Percentiles rank a stretch among this genome's conserved stretches.
phyloP scores from a whole-genome alignment of 192 early-diverging fungal species.

The Rhizoclosmatium sp. region DNA sequence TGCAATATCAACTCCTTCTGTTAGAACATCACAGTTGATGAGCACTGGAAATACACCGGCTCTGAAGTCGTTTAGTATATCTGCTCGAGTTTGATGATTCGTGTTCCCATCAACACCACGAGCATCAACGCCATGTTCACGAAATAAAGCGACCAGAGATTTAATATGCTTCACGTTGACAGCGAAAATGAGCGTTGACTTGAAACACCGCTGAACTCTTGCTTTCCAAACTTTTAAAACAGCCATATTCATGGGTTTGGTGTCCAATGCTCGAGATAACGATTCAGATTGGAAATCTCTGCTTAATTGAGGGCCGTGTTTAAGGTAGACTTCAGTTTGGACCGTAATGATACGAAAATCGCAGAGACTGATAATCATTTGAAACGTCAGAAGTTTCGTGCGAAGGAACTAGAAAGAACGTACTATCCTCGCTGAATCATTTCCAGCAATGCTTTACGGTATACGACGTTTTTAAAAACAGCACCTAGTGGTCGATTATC shows the following conservation, averaged over 20 bases:
- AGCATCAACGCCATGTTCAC: constrained; percentile 49
- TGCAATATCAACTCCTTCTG: constrained; percentile 88
- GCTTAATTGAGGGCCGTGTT: constrained; percentile 47
- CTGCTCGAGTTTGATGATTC: constrained; percentile 54
- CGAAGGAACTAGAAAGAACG: constrained; percentile 14
- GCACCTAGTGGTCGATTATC: constrained; percentile 74
- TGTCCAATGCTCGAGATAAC: constrained; percentile 45
- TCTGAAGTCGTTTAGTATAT: constrained; percentile 68
- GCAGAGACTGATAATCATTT: constrained; percentile 32
- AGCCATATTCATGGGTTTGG: constrained; percentile 22
- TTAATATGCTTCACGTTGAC: constrained; percentile 82
- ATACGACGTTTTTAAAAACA: constrained; percentile 83
- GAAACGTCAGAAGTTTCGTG: no score
- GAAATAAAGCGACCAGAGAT: constrained; percentile 64
- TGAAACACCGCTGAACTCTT: no score
- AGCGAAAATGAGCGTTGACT: constrained; percentile 87
- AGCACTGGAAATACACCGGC: constrained; percentile 72
- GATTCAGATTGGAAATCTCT: constrained; percentile 70
- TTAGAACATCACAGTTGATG: constrained; percentile 82
- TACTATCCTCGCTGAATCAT: constrained; percentile 89
- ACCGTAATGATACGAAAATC: constrained; percentile 15
- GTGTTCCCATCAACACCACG: constrained; percentile 64
- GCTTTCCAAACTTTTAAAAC: constrained; percentile 71
- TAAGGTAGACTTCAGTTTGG: constrained; percentile 34
- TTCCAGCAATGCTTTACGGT: constrained; percentile 72